Conservation (phyloP, 2,329 filamentous ascomycete genomes). For the Aspergillus vadensis region DNA sequence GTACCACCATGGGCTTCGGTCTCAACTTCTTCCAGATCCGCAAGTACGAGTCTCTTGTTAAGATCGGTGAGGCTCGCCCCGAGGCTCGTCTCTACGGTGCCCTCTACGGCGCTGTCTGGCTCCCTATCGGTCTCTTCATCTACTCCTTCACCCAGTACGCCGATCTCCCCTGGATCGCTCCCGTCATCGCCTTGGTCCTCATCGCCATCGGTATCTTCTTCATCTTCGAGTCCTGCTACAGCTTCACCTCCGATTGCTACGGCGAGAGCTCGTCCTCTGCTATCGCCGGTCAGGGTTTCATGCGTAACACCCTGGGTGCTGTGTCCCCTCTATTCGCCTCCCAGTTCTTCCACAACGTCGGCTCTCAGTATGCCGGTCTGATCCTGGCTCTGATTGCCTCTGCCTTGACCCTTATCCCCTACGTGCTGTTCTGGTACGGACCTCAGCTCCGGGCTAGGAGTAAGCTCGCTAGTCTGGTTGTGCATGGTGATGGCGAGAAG, state of each 20-base stretch:
- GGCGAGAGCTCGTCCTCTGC: conserved; percentile 43
- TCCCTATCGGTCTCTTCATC: conserved; percentile 55
- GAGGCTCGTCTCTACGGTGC: conserved; percentile 54
- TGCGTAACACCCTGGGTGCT: conserved; percentile 57
- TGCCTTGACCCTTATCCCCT: conserved; percentile 33
- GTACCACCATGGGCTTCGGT: conserved; percentile 52
- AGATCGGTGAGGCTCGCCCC: conserved; percentile 39
- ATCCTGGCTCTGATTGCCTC: conserved; percentile 52
- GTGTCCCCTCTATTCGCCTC: conserved; percentile 56
- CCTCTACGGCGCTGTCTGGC: conserved; percentile 50
- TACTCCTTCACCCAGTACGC: conserved; percentile 58
- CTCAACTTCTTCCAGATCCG: conserved; percentile 55
- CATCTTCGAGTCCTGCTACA: conserved; percentile 47
- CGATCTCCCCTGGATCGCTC: conserved; percentile 53
- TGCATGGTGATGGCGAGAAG: neutral
- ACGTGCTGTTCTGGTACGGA: conserved; percentile 33
- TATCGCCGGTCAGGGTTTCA: conserved; percentile 55
- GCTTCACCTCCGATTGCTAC: conserved; percentile 57
- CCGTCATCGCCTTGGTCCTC: conserved; percentile 51
- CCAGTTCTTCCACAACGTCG: conserved; percentile 57
- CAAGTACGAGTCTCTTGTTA: conserved; percentile 50
- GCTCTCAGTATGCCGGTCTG: conserved; percentile 55
- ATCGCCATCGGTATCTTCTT: conserved; percentile 59
- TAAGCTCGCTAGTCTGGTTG: conserved; percentile 27
- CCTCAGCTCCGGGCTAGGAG: conserved; percentile 33